These are phyloP conservation scores for Hypoxylon intermedium DNA, from an alignment of 495 filamentous ascomycete genomes.

Conservation along the genomic window DNA sequence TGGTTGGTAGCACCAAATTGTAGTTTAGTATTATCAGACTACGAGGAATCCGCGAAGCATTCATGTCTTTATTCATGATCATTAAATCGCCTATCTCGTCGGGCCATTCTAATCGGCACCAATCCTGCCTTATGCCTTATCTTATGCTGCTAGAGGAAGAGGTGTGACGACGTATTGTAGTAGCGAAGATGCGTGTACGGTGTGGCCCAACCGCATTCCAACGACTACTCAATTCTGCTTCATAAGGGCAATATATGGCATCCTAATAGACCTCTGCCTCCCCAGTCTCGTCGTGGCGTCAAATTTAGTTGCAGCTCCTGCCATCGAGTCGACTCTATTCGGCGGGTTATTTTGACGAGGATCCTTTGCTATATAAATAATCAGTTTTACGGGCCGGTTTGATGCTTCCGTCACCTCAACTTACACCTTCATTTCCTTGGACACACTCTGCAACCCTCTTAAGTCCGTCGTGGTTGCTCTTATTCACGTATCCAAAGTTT, in stretches of 20 bases:
- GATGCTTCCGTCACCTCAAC: slow-evolving; percentile 40
- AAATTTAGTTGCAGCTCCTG: slow-evolving; percentile 73
- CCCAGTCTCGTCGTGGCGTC: slow-evolving; percentile 80
- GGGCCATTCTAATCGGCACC: neutral
- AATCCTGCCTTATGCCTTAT: neutral
- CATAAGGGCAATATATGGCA: slow-evolving; percentile 85
- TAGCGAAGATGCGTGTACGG: neutral
- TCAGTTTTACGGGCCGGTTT: slow-evolving; percentile 4
- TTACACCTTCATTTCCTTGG: slow-evolving; percentile 87
- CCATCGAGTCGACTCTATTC: slow-evolving; percentile 47
- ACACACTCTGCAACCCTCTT: slow-evolving; percentile 84
- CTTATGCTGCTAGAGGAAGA: neutral
- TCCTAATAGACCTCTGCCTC: slow-evolving; percentile 84
- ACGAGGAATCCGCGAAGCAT: neutral
- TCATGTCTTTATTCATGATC: slow-evolving; percentile 1
- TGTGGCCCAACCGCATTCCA: neutral
- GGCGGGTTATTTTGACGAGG: slow-evolving; percentile 71
- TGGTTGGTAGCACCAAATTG: neutral
- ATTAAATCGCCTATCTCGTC: slow-evolving; percentile 2
- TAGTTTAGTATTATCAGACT: neutral
- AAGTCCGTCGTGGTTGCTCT: slow-evolving; percentile 83
- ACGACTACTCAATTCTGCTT: slow-evolving; percentile 1
- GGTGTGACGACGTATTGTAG: too few relatives aligned
- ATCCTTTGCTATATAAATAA: slow-evolving; percentile 63
- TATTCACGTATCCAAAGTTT: slow-evolving; percentile 82